Base-by-base conservation (phyloP, 441 rosid species). In the Brassica balearica region DNA sequence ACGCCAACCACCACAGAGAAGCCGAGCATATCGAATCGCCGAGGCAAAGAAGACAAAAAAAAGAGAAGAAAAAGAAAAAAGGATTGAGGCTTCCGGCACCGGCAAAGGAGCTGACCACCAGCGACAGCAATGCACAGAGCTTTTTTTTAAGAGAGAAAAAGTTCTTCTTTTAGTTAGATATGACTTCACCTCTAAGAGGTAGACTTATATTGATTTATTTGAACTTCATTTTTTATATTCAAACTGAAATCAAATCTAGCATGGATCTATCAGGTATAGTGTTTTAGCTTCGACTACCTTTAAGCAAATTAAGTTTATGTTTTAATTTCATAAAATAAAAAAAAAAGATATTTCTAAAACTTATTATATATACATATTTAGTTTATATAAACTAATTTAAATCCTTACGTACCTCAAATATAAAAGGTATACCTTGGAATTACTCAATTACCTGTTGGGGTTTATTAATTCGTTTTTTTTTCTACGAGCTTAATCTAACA, bases 191-290 rank as follows among this genome's bases (percentile, higher is more conserved):
- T 25, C 27, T 25, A 25, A 25, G 60, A 27, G 41, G 58, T 62
- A 32, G 62, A 61, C 38, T 15, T 32, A 62, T 48, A n/a, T 58
- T 29, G 6, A 63, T 15, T 32, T 32, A 7, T 41, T 4, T 43
- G 8, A 7, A 48, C 7, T 48, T 48, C n/a, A 63, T 25, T 15
- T 46, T 11, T 3, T 48, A 4, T 68, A 68, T 43, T 12, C 1
- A 8, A 32, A 67, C 1, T 58, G 60, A 58, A 34, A 38, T 43
- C 0, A 68, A 41, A 48, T 19, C 6, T 61, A 69, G 38, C 69
- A 76, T 29, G 63, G 46, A 27, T 68, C 36, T 74, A 64, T 19
- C 10, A 36, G 55, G 53, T 70, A 2, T 56, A 59, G 10, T 41
- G n/a, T 41, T 25, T 14, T 53, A 41, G 34, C 66, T 23, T 9